These are phyloP conservation scores for Aphanocladium album DNA, from an alignment of 2,329 filamentous ascomycete genomes.

Conservation along the genomic window DNA sequence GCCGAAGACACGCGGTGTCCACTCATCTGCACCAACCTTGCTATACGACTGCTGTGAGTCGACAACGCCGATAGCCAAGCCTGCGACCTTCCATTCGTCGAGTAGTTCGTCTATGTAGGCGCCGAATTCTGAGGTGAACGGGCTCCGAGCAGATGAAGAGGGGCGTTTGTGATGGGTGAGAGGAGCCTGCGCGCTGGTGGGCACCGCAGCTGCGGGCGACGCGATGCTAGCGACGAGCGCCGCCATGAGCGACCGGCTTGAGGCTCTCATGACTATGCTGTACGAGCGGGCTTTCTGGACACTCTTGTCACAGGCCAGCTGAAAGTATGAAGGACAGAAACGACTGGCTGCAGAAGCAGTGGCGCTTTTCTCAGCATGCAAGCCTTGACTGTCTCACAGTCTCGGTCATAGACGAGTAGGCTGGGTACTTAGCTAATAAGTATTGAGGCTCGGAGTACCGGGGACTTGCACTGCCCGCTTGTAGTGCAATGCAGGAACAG, in stretches of 20 bases:
- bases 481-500: not conserved
- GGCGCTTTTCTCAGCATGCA: no score
- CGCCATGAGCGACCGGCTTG: not conserved
- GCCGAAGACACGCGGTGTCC: not conserved
- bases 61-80: slow-evolving; percentile 43
- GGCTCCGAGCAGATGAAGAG: not conserved
- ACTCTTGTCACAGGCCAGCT: no score
- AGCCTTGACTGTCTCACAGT: no score
- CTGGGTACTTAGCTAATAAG: no score
- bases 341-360: no score
- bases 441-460: not conserved
- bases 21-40: slow-evolving; percentile 25
- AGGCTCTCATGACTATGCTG: not conserved
- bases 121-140: slow-evolving; percentile 15
- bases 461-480: not conserved
- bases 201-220: not conserved
- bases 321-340: no score
- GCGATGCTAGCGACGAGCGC: not conserved
- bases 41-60: slow-evolving; percentile 37
- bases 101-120: slow-evolving; percentile 14
- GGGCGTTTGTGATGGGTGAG: not conserved
- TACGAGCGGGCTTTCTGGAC: not conserved
- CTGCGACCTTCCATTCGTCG: slow-evolving; percentile 41
- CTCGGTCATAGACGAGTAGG: no score
- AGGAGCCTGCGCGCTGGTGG: not conserved